Evolutionary conservation across 371 early-diverging fungal genomes (phyloP), one percentile per base, ranked within the genome.

Genomic region (Saksenaea oblongispora): DNA sequence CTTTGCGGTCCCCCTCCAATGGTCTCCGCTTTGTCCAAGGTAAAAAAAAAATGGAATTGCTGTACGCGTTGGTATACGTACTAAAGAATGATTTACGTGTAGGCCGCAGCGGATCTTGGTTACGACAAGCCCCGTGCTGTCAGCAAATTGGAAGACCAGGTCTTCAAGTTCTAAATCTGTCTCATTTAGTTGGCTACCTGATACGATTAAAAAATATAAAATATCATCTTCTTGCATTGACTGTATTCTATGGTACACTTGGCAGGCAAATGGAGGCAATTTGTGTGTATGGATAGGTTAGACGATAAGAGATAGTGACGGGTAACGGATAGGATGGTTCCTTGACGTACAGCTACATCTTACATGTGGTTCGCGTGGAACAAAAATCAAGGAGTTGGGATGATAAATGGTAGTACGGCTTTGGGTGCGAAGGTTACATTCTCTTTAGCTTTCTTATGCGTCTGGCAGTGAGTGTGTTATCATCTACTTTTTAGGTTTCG

Each of bases 1-100:
- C 73, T 97, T n/a, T 97, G 98, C 69, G 98, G 98, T 51, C 97
- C 97, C 61, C 91, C 91, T 56, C 95, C 94, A 2, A 96, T 97
- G 97, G 78, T 96, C 66, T 87, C 87, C 63, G 95, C 93, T 61
- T 94, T 97, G 95, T 69, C 83, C 63, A 84, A 77, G 65, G 78
- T 74, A 67, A 58, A 51, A 5, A 27, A 17, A 22, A 57, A 18
- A 28, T 39, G 28, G n/a, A n/a, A n/a, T n/a, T n/a, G n/a, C 56
- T 66, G 66, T 51, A 34, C 2, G 10, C 27, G 18, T 73, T 69
- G 63, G 67, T 75, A 39, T 53, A 26, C 3, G 13, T 62, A 31
- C 18, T 15, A 11, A 34, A 22, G 24, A n/a, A 35, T 8, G n/a
- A 22, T 9, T 26, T 57, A 56, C 0, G 3, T 47, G 7, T 42